Conservation (phyloP, 1,139 yeast genomes). For the Geotrichum reessii region DNA sequence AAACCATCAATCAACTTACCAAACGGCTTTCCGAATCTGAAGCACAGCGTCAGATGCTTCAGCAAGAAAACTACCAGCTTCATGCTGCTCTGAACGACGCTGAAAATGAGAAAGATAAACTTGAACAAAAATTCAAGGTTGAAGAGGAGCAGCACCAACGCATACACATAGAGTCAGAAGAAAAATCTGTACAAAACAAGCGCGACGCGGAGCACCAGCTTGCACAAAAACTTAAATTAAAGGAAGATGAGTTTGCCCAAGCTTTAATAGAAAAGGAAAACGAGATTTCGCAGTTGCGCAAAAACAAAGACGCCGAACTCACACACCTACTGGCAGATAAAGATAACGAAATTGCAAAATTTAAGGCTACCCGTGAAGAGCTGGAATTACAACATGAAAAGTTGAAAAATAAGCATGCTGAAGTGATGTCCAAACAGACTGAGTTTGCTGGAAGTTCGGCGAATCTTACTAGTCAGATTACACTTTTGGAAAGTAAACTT, state of each 20-base stretch:
- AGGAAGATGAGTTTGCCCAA: constrained; percentile 2
- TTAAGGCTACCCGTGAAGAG: constrained; percentile 1
- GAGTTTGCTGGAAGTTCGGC: constrained; percentile 25
- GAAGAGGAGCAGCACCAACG: constrained; percentile 1
- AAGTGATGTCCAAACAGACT: constrained; percentile 22
- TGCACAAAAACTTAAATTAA: constrained; percentile 4
- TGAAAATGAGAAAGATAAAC: constrained; percentile 24
- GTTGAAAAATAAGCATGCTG: constrained; percentile 21
- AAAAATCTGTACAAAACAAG: not conserved
- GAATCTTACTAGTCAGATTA: constrained; percentile 21
- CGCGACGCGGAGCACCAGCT: not conserved
- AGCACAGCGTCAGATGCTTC: constrained; percentile 31
- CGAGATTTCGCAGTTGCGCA: not conserved
- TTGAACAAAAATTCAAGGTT: constrained; percentile 5
- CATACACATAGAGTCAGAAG: not conserved
- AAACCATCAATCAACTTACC: constrained; percentile 27
- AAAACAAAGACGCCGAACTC: constrained; percentile 6
- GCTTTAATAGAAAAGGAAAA: constrained; percentile 19
- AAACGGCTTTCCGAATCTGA: constrained; percentile 32
- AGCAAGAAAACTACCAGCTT: constrained; percentile 25
- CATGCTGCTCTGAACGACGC: constrained; percentile 26
- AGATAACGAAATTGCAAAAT: not conserved
- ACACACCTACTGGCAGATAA: not conserved
- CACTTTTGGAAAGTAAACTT: constrained; percentile 21
- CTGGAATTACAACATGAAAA: constrained; percentile 17